Conservation (phyloP, 805 yeast genomes). For the Candida saitoana region DNA sequence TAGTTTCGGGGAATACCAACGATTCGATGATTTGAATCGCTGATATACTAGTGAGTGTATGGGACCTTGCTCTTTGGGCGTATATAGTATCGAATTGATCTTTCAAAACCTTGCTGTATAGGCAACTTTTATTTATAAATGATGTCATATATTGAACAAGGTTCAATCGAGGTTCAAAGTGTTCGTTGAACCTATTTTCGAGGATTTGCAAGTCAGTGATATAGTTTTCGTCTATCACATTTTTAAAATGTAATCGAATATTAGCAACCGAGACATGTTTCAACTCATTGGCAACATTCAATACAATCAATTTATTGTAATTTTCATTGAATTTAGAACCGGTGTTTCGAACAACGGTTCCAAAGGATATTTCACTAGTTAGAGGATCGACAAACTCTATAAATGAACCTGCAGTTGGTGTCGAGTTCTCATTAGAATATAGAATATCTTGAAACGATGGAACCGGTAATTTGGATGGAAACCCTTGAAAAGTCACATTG, state of each 20-base stretch:
- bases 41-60: constrained; percentile 13
- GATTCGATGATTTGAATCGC: constrained; percentile 13
- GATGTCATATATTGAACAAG: constrained; percentile 20
- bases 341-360: constrained; percentile 33
- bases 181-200: constrained; percentile 20
- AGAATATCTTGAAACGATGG: constrained; percentile 13
- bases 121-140: constrained; percentile 20
- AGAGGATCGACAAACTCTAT: constrained; percentile 28
- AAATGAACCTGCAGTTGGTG: constrained; percentile 33
- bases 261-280: constrained; percentile 22
- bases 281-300: constrained; percentile 30
- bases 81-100: constrained; percentile 17
- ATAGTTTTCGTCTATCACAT: constrained; percentile 21
- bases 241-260: constrained; percentile 27
- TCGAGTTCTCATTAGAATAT: constrained; percentile 11
- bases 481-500: neutral
- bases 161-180: constrained; percentile 13
- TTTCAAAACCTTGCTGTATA: constrained; percentile 9
- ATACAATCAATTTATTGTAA: constrained; percentile 28
- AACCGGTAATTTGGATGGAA: constrained; percentile 5
- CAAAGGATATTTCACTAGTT: constrained; percentile 19
- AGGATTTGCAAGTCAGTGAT: constrained; percentile 14
- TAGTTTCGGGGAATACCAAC: constrained; percentile 11
- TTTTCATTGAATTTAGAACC: constrained; percentile 29
- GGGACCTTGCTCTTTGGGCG: constrained; percentile 18